phyloP scores from a whole-genome alignment of 140 eudicot genomes.

The Bidens hawaiensis region DNA sequence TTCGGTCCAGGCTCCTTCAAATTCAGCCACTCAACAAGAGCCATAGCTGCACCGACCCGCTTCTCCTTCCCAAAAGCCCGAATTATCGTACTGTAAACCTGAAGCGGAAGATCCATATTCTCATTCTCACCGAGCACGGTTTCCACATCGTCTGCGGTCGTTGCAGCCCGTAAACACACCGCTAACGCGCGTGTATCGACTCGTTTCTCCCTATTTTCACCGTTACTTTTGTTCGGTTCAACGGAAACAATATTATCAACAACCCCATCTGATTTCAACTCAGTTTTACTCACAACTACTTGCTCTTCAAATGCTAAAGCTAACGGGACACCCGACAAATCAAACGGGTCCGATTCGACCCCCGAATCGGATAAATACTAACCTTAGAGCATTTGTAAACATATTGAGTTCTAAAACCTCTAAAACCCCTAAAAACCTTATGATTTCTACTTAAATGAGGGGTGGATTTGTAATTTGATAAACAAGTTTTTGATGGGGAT shows the following conservation, averaged over 20 bases:
- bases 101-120: slow-evolving; percentile 56
- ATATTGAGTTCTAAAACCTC: slow-evolving; percentile 25
- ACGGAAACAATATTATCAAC: neutral
- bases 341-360: slow-evolving; percentile 20
- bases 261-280: slow-evolving; percentile 19
- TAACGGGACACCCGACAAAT: slow-evolving; percentile 38
- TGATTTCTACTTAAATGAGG: slow-evolving; percentile 13
- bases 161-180: slow-evolving; percentile 42
- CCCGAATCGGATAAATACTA: neutral
- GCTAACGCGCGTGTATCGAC: slow-evolving; percentile 61
- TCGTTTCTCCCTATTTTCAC: slow-evolving; percentile 22
- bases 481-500: slow-evolving; percentile 20
- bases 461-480: slow-evolving; percentile 11
- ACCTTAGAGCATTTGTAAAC: slow-evolving; percentile 19
- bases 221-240: neutral
- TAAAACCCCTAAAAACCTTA: neutral
- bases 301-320: slow-evolving; percentile 56
- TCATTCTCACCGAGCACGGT: slow-evolving; percentile 50
- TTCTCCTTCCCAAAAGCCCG: slow-evolving; percentile 76
- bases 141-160: slow-evolving; percentile 69
- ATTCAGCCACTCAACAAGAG: slow-evolving; percentile 76
- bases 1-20: slow-evolving; percentile 53
- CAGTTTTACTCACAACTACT: slow-evolving; percentile 25
- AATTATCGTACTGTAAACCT: slow-evolving; percentile 62
- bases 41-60: slow-evolving; percentile 57